Base-by-base conservation (phyloP, 495 filamentous ascomycete genomes). In the Penicillium maclennaniae region DNA sequence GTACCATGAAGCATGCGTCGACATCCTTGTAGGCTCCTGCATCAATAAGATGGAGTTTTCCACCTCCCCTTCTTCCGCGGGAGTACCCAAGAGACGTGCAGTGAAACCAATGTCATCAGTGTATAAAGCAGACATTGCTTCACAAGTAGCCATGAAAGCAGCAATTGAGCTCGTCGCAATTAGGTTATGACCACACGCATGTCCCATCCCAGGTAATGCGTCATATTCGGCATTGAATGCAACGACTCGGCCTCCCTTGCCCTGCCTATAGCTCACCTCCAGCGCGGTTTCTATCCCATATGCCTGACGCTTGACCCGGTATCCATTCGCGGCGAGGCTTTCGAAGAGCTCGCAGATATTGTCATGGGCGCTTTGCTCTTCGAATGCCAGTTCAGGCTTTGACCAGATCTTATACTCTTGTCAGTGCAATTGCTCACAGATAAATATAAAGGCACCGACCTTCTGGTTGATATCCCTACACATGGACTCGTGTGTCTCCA, bases 201-300 rank as follows among this genome's bases (percentile, higher is more conserved):
- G 74, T 0, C 75, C 75, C 21, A 79, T 73, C 0, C 66, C 72
- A 0, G 73, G 63, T 0, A 79, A 61, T 1, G 71, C 74, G 47
- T 79, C 80, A 63, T 83, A 83, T 58, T 84, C 82, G 8, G 77
- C 77, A 47, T 84, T 84, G 59, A 80, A 84, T 1, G 49, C 53
- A 0, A 64, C 38, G 3, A 51, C 37, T 7, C 58, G 58, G 0
- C 61, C 61, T 0, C 60, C 57, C 7, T 58, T 23, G 6, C 76
- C 78, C 9, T 65, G 70, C 9, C 71, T 73, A 43, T 73, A 82
- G 5, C 71, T 69, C 8, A 81, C 70, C 23, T 82, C 73, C 56
- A 83, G 79, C 2, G 83, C 78, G 0, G 82, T 86, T 7, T 66
- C 59, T 25, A 85, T 54, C 1, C 74, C 78, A 49, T 81, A 83